Conservation (phyloP, 768 basidiomycete genomes). For the Mrakia gelida region DNA sequence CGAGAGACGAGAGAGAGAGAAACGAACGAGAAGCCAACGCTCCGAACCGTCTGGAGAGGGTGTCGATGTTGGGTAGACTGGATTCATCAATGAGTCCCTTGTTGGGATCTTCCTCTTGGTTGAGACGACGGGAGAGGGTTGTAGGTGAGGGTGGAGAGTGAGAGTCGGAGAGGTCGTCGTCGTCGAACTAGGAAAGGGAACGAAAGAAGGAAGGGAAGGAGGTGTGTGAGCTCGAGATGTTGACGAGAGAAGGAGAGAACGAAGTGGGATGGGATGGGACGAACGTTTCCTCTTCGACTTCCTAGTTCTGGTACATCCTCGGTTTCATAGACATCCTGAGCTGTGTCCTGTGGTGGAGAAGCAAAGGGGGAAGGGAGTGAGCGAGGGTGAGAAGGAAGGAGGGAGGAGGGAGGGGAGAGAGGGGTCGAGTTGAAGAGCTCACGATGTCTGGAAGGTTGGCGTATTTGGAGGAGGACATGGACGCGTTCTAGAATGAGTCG, state of each 20-base stretch:
- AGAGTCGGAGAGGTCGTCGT: constrained; percentile 13
- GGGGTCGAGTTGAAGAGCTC: constrained; percentile 40
- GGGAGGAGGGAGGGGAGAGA: too few species aligned
- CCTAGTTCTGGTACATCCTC: constrained; percentile 62
- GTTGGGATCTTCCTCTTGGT: neutral
- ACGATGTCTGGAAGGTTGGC: constrained; percentile 90
- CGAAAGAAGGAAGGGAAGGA: neutral
- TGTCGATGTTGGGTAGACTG: constrained; percentile 15
- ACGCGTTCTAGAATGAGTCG: neutral
- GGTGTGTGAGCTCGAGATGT: neutral
- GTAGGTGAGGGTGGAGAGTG: neutral
- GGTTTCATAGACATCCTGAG: constrained; percentile 87
- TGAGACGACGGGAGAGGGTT: neutral
- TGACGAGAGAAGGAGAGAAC: neutral
- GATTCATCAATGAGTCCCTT: constrained; percentile 26
- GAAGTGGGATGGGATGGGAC: neutral
- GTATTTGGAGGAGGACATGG: constrained; percentile 68
- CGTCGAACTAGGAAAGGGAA: neutral
- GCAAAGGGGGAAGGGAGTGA: neutral
- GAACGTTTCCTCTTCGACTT: neutral
- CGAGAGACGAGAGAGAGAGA: neutral
- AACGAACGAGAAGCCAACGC: constrained; percentile 23
- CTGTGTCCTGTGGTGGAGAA: constrained; percentile 63
- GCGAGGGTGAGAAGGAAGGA: constrained; percentile 19
- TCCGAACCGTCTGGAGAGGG: constrained; percentile 9